These are phyloP conservation scores for Lyophyllum shimeji DNA, from an alignment of 768 basidiomycete genomes.

Conservation along the genomic window DNA sequence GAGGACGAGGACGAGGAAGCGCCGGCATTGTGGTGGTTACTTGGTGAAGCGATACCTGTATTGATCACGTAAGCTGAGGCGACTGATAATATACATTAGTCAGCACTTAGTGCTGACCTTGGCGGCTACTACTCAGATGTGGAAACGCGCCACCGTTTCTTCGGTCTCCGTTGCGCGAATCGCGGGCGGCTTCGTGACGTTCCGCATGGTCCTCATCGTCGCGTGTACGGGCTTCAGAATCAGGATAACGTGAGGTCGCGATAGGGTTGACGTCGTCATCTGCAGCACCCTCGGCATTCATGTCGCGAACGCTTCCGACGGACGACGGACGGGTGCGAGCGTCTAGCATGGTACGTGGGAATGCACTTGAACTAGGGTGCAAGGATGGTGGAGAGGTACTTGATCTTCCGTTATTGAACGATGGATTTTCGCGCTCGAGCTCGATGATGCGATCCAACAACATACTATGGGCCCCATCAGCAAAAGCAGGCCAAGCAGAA, in stretches of 20 bases:
- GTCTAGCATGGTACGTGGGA: conserved; percentile 47
- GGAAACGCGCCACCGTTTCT: conserved; percentile 14
- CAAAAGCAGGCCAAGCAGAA: background rate
- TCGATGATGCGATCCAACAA: conserved; percentile 63
- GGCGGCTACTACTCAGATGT: conserved; percentile 24
- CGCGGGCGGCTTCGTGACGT: conserved; percentile 43
- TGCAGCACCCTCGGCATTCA: conserved; percentile 41
- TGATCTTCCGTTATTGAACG: conserved; percentile 21
- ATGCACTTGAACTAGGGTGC: conserved; percentile 44
- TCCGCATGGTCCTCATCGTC: conserved; percentile 41
- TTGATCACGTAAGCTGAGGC: conserved; percentile 2
- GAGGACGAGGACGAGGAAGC: conserved; percentile 15
- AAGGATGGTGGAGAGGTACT: conserved; percentile 19
- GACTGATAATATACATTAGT: conserved; percentile 2
- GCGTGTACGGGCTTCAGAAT: conserved; percentile 42
- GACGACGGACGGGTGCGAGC: conserved; percentile 43
- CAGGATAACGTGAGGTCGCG: conserved; percentile 42
- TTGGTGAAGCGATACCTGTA: conserved; percentile 18
- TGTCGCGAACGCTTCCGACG: conserved; percentile 46
- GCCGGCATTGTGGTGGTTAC: conserved; percentile 15
- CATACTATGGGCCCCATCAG: conserved; percentile 31
- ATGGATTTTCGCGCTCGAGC: conserved; percentile 46
- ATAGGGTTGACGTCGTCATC: conserved; percentile 51
- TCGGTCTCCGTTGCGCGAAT: conserved; percentile 28
- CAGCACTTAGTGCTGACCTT: conserved; percentile 35